Evolutionary conservation across 306 rosid genomes (phyloP), one percentile per base, ranked within the genome.

Genomic region (Vigna unguiculata): DNA sequence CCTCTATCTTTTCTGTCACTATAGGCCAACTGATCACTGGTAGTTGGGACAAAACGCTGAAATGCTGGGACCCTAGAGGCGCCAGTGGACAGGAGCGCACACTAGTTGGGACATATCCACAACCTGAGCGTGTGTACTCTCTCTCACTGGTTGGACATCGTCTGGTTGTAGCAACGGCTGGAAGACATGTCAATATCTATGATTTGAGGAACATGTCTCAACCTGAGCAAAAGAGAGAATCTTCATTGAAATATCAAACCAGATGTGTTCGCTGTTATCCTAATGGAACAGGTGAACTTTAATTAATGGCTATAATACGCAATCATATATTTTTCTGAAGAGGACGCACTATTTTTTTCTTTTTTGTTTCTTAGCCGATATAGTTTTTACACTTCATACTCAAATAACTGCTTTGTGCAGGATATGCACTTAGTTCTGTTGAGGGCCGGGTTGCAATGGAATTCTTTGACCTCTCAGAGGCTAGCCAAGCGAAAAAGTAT

Each of bases 61-160:
- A 96, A 83, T 96, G 98, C 66, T 96, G 99, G 98, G 99, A 96
- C 77, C 99, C 99, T 68, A 92, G 98, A 86, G 98, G 99, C 7
- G 98, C 98, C 46, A 91, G 97, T 72, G 99, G 97, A 59, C 93
- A 92, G 65, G 98, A 93, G 53, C 97, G 84, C 55, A 93, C 99
- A 40, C 98, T 96, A 6, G 93, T 93, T 82, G 98, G 98, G 55
- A 89, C 97, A 17, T 96, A 92, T 78, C 79, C 87, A n/a, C 99
- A 96, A 63, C 94, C 96, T 41, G 99, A 93, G 88, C 97, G 98
- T 71, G 98, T 96, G 49, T 96, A 96, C 84, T 96, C 99, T 24
- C 98, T 96, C 24, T 96, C 99, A 20, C 93, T 96, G 46, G 98
- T 96, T 43, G 98, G 99, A 49, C 86, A 91, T 49, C 94, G 93